phyloP scores from a whole-genome alignment of 495 filamentous ascomycete genomes.

The Lasiosphaeriaceae sp. region DNA sequence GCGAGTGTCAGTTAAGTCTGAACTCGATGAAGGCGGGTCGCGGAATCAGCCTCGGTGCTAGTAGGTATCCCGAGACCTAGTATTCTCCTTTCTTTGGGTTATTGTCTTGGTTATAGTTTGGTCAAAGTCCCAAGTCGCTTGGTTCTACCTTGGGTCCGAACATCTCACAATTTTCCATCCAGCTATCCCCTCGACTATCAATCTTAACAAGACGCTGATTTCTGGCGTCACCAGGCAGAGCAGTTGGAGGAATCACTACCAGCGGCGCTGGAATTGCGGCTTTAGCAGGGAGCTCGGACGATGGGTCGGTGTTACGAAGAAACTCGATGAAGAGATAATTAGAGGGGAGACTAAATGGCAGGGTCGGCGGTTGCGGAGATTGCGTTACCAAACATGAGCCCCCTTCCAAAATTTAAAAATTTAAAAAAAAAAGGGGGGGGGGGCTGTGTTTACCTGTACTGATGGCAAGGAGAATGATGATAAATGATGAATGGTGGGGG shows the following conservation, averaged over 20 bases:
- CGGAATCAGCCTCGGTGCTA: conserved; percentile 34
- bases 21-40: conserved; percentile 26
- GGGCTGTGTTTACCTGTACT: too few species aligned
- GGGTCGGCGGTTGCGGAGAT: too few species aligned
- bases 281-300: conserved; percentile 14
- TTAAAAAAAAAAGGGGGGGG: too few species aligned
- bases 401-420: too few species aligned
- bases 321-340: not conserved
- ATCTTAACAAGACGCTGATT: not conserved
- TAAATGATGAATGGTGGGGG: too few species aligned
- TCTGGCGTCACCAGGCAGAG: conserved; percentile 5
- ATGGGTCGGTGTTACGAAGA: not conserved
- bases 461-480: too few species aligned
- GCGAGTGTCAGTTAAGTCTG: conserved; percentile 19
- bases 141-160: not conserved
- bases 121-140: not conserved
- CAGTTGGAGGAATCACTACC: conserved; percentile 20
- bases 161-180: not conserved
- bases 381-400: too few species aligned
- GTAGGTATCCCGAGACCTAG: conserved; percentile 11
- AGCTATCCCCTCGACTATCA: not conserved
- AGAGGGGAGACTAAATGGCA: not conserved
- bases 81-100: not conserved
- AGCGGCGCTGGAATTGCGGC: conserved; percentile 6
- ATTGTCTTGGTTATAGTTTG: not conserved